Evolutionary conservation across 345 rosid genomes (phyloP).

Genomic region (Melaleuca quinquenervia): DNA sequence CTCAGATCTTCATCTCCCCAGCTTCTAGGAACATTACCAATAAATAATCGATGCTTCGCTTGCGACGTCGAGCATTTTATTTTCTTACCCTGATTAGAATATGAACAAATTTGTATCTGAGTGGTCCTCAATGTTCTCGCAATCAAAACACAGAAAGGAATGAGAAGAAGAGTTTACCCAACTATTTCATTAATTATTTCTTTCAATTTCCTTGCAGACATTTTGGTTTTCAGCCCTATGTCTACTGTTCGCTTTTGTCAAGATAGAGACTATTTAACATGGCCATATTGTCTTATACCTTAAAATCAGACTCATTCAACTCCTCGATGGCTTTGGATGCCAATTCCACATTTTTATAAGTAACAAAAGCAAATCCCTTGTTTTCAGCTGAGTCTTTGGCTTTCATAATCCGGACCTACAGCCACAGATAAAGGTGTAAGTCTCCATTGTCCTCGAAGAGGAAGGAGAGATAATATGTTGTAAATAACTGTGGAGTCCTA

Average conservation of each 20-base stretch:
- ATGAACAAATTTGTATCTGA: background rate
- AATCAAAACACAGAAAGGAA: background rate
- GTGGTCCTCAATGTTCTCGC: background rate
- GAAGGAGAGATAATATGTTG: background rate
- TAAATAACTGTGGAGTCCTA: background rate
- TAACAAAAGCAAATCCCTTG: constrained; percentile 83
- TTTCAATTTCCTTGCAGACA: background rate
- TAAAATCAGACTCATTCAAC: constrained; percentile 59
- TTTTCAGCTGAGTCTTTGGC: constrained; percentile 68
- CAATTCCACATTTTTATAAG: constrained; percentile 65
- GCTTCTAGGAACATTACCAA: constrained; percentile 76
- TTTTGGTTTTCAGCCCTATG: background rate
- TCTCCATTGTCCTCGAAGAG: constrained; percentile 1
- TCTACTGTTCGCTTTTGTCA: background rate
- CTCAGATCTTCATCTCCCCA: constrained; percentile 67
- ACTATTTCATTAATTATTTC: background rate
- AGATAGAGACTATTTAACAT: background rate
- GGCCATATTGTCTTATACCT: constrained; percentile 26
- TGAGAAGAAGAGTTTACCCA: background rate
- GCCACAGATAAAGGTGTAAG: constrained; percentile 2
- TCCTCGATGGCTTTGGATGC: constrained; percentile 74
- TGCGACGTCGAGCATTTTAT: constrained; percentile 79
- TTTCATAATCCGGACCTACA: constrained; percentile 78
- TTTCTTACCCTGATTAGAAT: constrained; percentile 49
- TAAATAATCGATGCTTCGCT: constrained; percentile 74